Evolutionary conservation across 1,284 basidiomycete species (phyloP), one percentile per base, ranked within the genome.

Genomic region (Tylopilus sp.): DNA sequence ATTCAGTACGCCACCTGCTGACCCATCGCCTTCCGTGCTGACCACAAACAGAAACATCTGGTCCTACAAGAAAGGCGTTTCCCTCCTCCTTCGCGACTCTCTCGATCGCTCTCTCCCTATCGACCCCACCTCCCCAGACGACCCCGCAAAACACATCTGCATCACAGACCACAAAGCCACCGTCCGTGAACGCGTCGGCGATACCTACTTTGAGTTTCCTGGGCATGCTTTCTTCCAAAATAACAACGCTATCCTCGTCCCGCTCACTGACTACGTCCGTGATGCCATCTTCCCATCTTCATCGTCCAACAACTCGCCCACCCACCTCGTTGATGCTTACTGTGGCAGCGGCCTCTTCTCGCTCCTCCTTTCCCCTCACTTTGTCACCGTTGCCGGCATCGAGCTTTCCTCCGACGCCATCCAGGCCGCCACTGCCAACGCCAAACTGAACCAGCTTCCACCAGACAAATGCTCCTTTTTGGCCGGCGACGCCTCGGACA

Each of bases 161-260:
- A 85, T 98, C 67, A 95, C 95, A 0, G 88, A 96, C 77, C 95
- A 95, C 79, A 92, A 93, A 69, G 88, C 84, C 6, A 89, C 86
- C 6, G 91, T 98, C 6, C 92, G 95, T 64, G 97, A 98, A 79
- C 88, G 89, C 54, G 95, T 99, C 19, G 95, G 94, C 6, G 81
- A 87, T 62, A 91, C 86, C 78, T 81, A 92, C 57, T 98, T 99
- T 79, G 91, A 97, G 73, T 98, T 97, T 79, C 89, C 89, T 16
- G 96, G 94, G 2, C 91, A 92, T 53, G 91, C 92, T 7, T 99
- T 99, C 84, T 99, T 99, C 87, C 97, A 99, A 79, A 99, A 99
- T 85, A 99, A 99, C 85, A 97, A 97, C 77, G 91, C 93, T 24
- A 95, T 98, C 61, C 89, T 99, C 22, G 84, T 91, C 12, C 90